Conservation (phyloP, 23 red algal species). For the Gracilaria gracilis region DNA sequence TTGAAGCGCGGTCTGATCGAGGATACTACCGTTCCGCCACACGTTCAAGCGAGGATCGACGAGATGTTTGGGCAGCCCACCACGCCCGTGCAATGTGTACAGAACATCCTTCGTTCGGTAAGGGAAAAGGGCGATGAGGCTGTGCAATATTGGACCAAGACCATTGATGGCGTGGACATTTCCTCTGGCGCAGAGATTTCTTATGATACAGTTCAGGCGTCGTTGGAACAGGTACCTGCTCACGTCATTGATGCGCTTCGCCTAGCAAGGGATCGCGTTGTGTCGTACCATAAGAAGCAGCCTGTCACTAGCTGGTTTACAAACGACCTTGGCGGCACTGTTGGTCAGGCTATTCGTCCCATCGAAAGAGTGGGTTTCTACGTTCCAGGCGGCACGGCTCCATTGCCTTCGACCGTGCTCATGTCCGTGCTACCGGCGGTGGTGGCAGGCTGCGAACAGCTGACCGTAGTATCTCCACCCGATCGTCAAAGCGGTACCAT, state of each 20-base stretch:
- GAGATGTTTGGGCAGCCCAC: constrained; percentile 75
- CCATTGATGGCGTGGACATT: constrained; percentile 81
- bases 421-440: constrained; percentile 93
- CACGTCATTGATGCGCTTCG: constrained; percentile 65
- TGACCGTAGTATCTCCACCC: constrained; percentile 91
- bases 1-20: constrained; percentile 78
- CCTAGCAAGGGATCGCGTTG: constrained; percentile 70
- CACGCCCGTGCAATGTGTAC: constrained; percentile 79
- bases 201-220: constrained; percentile 31
- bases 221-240: constrained; percentile 22
- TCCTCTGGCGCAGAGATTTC: constrained; percentile 48
- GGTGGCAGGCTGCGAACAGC: constrained; percentile 78
- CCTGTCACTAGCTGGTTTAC: constrained; percentile 91
- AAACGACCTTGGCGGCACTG: constrained; percentile 75
- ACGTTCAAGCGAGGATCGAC: constrained; percentile 71
- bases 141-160: constrained; percentile 68
- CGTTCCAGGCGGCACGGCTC: constrained; percentile 98
- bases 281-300: constrained; percentile 79
- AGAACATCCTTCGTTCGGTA: constrained; percentile 77
- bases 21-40: constrained; percentile 72
- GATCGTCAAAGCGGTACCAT: constrained; percentile 31
- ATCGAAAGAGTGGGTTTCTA: constrained; percentile 95
- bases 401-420: constrained; percentile 91
- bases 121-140: constrained; percentile 74
- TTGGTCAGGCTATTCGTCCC: constrained; percentile 87